phyloP scores from a whole-genome alignment of 140 eudicot species.

The Erigeron philadelphicus region DNA sequence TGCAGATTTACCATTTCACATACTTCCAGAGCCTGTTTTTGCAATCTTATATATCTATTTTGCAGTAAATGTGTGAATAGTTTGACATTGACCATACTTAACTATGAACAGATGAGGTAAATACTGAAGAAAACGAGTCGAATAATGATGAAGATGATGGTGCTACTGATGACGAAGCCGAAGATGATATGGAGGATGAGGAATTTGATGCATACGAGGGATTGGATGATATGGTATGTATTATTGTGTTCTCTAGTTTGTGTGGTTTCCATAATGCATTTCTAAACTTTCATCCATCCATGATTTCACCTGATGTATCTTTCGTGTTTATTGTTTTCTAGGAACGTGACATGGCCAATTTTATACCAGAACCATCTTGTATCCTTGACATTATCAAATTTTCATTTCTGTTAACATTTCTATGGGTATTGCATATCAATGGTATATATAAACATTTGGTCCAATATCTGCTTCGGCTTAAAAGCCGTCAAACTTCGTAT shows the following conservation, averaged over 20 bases:
- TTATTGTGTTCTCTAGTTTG: neutral
- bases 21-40: neutral
- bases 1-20: slow-evolving; percentile 7
- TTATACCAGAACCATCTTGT: slow-evolving; percentile 48
- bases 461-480: neutral
- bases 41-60: neutral
- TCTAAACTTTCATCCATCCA: neutral
- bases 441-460: neutral
- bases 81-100: slow-evolving; percentile 17
- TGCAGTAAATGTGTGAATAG: neutral
- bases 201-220: slow-evolving; percentile 43
- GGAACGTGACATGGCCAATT: slow-evolving; percentile 48
- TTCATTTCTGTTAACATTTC: neutral
- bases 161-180: slow-evolving; percentile 28
- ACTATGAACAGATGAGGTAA: slow-evolving; percentile 36
- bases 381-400: slow-evolving; percentile 42
- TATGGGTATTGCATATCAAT: neutral
- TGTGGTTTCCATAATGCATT: neutral
- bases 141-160: slow-evolving; percentile 48
- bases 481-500: neutral
- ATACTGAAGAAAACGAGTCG: slow-evolving; percentile 48
- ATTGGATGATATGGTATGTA: slow-evolving; percentile 44
- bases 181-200: slow-evolving; percentile 60
- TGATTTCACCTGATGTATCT: slow-evolving; percentile 1
- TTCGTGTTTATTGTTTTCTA: slow-evolving; percentile 24